These are phyloP conservation scores for Talaromyces thailandensis DNA, from an alignment of 495 filamentous ascomycete genomes.

Conservation along the genomic window DNA sequence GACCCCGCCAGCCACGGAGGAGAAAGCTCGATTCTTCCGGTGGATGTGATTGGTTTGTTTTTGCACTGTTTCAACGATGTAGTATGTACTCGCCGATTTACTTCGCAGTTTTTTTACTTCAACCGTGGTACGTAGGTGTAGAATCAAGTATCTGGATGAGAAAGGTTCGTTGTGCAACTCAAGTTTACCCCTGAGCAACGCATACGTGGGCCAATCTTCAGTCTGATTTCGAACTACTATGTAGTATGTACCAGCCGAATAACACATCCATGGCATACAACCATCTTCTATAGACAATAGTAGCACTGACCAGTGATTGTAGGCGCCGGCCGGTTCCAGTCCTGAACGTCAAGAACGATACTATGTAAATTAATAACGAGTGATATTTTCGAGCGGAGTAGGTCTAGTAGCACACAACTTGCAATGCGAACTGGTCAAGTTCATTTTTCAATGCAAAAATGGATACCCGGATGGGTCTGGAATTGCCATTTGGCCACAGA, in stretches of 20 bases:
- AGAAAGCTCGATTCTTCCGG: neutral
- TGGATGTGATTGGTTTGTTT: neutral
- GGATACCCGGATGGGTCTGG: neutral
- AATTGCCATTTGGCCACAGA: neutral
- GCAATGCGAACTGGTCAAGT: neutral
- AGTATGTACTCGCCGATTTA: neutral
- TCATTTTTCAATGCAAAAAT: neutral
- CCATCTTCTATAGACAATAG: neutral
- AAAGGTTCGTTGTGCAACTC: neutral
- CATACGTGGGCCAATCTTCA: neutral
- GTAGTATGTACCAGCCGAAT: too few relatives aligned
- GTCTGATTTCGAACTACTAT: neutral
- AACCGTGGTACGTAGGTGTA: too few relatives aligned
- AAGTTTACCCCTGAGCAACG: neutral
- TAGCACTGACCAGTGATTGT: too few relatives aligned
- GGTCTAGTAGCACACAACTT: neutral
- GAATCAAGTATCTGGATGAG: neutral
- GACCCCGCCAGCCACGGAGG: neutral
- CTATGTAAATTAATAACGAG: neutral
- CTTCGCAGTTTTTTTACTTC: neutral
- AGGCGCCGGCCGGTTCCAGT: neutral
- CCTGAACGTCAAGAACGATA: neutral
- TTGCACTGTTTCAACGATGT: neutral
- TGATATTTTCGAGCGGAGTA: neutral
- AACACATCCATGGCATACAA: neutral